Evolutionary conservation across 2,329 filamentous ascomycete genomes (phyloP).

Genomic region (Colletotrichum paranaense): DNA sequence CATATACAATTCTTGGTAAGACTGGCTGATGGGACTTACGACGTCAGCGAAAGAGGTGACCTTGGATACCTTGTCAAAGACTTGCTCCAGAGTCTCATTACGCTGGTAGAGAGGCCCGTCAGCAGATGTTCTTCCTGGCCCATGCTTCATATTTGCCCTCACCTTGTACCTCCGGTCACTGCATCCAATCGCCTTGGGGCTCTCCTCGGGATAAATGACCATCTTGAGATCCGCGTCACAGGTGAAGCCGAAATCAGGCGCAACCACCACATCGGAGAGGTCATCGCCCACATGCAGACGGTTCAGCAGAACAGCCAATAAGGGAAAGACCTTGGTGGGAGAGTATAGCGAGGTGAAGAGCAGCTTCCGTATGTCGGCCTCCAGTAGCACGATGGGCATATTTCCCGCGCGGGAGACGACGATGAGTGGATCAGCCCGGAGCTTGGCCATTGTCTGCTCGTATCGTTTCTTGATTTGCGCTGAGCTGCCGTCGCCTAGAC

Average conservation of each 20-base stretch:
- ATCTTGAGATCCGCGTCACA: constrained; percentile 23
- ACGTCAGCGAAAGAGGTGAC: constrained; percentile 50
- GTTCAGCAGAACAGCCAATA: constrained; percentile 47
- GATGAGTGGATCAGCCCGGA: constrained; percentile 48
- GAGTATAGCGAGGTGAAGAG: constrained; percentile 50
- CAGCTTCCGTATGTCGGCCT: constrained; percentile 48
- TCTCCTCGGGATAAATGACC: constrained; percentile 25
- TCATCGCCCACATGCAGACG: constrained; percentile 41
- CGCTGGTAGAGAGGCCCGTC: constrained; percentile 35
- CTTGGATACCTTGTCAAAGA: constrained; percentile 44
- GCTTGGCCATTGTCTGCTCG: constrained; percentile 42
- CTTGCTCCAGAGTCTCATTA: constrained; percentile 44
- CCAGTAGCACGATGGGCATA: constrained; percentile 50
- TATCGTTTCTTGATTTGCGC: constrained; percentile 44
- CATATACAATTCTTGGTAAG: too few relatives aligned
- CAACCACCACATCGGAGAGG: constrained; percentile 5
- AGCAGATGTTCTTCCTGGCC: background rate
- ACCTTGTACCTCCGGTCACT: constrained; percentile 45
- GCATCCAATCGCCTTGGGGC: constrained; percentile 41
- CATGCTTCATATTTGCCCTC: background rate
- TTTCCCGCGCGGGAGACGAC: constrained; percentile 43
- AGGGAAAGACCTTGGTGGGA: constrained; percentile 45
- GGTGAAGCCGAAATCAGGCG: constrained; percentile 30
- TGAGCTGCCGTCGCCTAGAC: constrained; percentile 43
- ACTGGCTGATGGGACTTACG: constrained; percentile 38